Base-by-base conservation (phyloP, 2,329 filamentous ascomycete genomes). In the Cryphonectria carpinicola region DNA sequence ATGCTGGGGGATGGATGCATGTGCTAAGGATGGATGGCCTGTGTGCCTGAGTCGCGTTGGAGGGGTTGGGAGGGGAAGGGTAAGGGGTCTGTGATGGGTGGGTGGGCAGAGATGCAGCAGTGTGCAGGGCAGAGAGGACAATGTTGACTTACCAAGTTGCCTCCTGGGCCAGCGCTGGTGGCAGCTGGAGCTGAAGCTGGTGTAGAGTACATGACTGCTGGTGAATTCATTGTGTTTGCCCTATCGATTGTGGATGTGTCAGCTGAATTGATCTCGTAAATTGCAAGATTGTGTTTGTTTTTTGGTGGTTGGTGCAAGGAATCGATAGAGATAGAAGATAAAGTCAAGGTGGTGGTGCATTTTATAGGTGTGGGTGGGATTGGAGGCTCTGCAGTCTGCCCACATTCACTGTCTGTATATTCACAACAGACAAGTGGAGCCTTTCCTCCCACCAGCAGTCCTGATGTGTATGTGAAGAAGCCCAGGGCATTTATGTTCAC, bases 181-280 rank as follows among this genome's bases (percentile, higher is more conserved):
- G 81, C 81, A 37, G 82, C 81, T 41, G 80, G 82, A 41, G 82
- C 83, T 25, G 79, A 78, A 37, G 76, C 73, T 14, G 77, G 73
- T 35, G 41, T 67, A 13, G 71, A 72, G 46, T 72, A 71, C 69
- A 71, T 72, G 5, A 46, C 41, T 32, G 71, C 58, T 17, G 76
- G 76, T 41, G 76, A 73, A 67, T 76, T 77, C 13, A 63, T 72
- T 28, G 70, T 41, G 37, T 32, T 66, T 52, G 76, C 73, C 70
- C 75, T 78, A 67, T 66, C 56, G 41, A 52, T 28, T 32, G 39
- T 13, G 41, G 39, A 56, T 28, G 25, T 43, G 37, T 72, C 28
- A 72, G 68, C 62, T 11, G n/a, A 22, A 22, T 41, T 28, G 63
- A 25, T 32, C 4, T 39, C 8, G 35, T 43, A 35, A n/a, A 11